These are phyloP conservation scores for Rhazya stricta DNA, from an alignment of 257 asterid genomes.

Conservation along the genomic window DNA sequence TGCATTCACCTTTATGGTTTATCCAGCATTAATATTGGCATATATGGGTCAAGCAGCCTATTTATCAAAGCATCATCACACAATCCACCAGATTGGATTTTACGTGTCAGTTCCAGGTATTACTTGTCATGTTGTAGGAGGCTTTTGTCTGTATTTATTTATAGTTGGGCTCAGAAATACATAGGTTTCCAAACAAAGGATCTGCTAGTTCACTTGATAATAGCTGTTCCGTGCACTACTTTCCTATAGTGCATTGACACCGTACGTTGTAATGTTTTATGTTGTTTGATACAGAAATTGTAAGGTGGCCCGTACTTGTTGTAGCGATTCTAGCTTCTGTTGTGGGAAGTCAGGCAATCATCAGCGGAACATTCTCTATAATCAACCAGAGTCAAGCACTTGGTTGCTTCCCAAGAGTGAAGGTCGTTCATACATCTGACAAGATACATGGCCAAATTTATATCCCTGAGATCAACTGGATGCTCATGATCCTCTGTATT, in stretches of 20 bases:
- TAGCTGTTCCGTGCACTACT: neutral
- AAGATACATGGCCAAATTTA: slow-evolving; percentile 91
- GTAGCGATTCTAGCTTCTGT: slow-evolving; percentile 94
- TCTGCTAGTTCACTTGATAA: neutral
- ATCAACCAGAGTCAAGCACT: slow-evolving; percentile 94
- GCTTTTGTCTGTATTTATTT: neutral
- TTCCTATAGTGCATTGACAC: neutral
- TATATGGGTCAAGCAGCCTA: slow-evolving; percentile 99
- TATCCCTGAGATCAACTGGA: slow-evolving; percentile 98
- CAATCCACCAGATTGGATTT: slow-evolving; percentile 67
- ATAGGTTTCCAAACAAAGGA: neutral
- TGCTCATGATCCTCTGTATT: slow-evolving; percentile 89
- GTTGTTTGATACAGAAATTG: slow-evolving; percentile 42
- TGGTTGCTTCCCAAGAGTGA: slow-evolving; percentile 96
- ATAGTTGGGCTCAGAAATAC: neutral
- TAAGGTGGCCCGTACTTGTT: slow-evolving; percentile 84
- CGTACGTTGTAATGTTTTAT: neutral
- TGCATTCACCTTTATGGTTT: slow-evolving; percentile 92
- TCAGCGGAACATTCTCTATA: slow-evolving; percentile 95
- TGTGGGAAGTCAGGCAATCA: slow-evolving; percentile 96
- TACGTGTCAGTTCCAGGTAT: slow-evolving; percentile 95
- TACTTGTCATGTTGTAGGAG: neutral
- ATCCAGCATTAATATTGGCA: slow-evolving; percentile 86
- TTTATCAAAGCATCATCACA: slow-evolving; percentile 76
- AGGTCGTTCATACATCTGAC: slow-evolving; percentile 81